A percentile compares a stretch with the other conserved stretches of the same genome.
Evolutionary conservation across 2,329 filamentous ascomycete genomes (phyloP).

Genomic region (Fusarium oxysporum): DNA sequence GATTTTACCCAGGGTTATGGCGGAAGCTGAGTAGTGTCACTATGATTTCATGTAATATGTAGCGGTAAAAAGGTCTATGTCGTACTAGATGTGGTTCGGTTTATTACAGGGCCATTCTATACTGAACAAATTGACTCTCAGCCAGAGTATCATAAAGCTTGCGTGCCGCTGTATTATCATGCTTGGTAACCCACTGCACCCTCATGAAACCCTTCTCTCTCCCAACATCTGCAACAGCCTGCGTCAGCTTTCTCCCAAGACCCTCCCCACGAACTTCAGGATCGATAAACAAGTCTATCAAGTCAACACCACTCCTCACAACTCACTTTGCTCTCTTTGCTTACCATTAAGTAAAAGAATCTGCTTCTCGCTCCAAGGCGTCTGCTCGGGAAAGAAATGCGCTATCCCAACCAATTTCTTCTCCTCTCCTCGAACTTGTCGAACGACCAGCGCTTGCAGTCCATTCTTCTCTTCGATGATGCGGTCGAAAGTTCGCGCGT

Average conservation of each 20-base stretch:
- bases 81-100: neutral
- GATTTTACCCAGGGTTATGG: neutral
- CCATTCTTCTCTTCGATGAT: conserved; percentile 23
- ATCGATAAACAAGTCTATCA: conserved; percentile 21
- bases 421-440: neutral
- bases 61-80: neutral
- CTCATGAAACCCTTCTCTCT: conserved; percentile 23
- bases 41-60: no score
- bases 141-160: conserved; percentile 30
- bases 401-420: conserved; percentile 16
- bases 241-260: conserved; percentile 17
- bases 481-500: conserved; percentile 18
- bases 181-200: conserved; percentile 34
- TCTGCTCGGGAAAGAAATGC: conserved; percentile 37
- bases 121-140: conserved; percentile 30
- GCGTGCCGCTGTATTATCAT: conserved; percentile 22
- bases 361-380: conserved; percentile 32
- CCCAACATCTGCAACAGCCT: conserved; percentile 22
- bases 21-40: rapidly evolving
- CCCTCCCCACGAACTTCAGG: conserved; percentile 6
- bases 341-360: conserved; percentile 30
- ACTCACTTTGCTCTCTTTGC: rapidly evolving
- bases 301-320: neutral
- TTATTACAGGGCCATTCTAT: conserved; percentile 13
- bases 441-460: conserved; percentile 14